Base-by-base conservation (phyloP, 2,329 filamentous ascomycete species). In the Cladosporium sp. region DNA sequence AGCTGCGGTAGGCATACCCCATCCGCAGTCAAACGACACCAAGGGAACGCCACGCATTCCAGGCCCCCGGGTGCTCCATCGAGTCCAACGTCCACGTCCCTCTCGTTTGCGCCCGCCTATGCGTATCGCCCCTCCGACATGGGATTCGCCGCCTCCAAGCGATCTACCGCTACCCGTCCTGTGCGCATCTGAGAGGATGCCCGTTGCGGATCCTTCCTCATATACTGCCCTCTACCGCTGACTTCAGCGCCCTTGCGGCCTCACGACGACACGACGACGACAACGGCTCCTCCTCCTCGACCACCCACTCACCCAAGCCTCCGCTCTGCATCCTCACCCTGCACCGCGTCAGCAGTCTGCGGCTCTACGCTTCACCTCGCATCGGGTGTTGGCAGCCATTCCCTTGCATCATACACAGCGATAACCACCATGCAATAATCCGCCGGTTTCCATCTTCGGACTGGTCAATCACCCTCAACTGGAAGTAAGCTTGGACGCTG, bases 381-480 rank as follows among this genome's bases (percentile, higher is more conserved):
- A 37, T 52, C 59, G 59, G 59, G 59, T 62, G 59, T 52, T 62
- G 50, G 61, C 61, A 44, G 50, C 50, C 60, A 29, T 56, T 63
- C 55, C 61, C 61, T 63, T 63, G 61, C 61, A 63, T 63, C 18
- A 53, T 63, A 52, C 61, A 63, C 21, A 52, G 61, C 61, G 61
- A 63, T 44, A 63, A 63, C 49, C 35, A 63, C 35, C 35, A 63
- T 63, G 61, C 61, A 63, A 56, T 63, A 63, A 63, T 55, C 61
- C 61, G 61, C 61, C 37, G 61, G 35, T 40, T 46, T 44, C 61
- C 61, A 40, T 29, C 61, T 56, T 63, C 11, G 61, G 61, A 55
- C 61, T 56, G 50, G 52, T 63, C 61, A 56, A 63, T 37, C 31
- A 63, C 61, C 61, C 61, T 56, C 61, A 63, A 63, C 31, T 56